A percentile compares a stretch with the other conserved stretches of the same genome.
Evolutionary conservation across 2,329 filamentous ascomycete genomes (phyloP).

Genomic region (Paraphoma sp.): DNA sequence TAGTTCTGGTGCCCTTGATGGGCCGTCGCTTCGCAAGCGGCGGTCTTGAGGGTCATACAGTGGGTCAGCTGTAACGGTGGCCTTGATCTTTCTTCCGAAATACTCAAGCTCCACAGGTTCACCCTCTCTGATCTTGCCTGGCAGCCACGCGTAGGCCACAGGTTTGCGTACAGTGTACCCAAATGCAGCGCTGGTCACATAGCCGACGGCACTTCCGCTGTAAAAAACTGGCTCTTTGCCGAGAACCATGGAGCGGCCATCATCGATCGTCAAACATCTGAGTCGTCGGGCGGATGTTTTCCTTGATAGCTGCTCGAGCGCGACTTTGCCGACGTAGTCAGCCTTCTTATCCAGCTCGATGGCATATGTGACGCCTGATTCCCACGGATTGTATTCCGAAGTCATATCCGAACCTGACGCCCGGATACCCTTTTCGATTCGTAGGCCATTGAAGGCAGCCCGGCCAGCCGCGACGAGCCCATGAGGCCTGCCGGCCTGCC

Average conservation of each 20-base stretch:
- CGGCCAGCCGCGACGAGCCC: constrained; percentile 66
- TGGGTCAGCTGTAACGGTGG: constrained; percentile 61
- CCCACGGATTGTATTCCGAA: constrained; percentile 66
- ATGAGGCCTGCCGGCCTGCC: constrained; percentile 60
- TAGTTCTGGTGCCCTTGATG: constrained; percentile 21
- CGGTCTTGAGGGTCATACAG: constrained; percentile 54
- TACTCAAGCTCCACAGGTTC: constrained; percentile 66
- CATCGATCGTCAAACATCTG: constrained; percentile 62
- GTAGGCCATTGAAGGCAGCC: constrained; percentile 63
- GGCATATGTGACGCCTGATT: constrained; percentile 62
- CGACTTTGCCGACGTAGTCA: constrained; percentile 60
- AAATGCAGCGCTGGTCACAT: constrained; percentile 67
- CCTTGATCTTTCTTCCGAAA: constrained; percentile 62
- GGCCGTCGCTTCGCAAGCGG: constrained; percentile 39
- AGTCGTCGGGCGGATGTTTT: constrained; percentile 46
- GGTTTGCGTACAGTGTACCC: constrained; percentile 66
- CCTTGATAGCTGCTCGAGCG: constrained; percentile 53
- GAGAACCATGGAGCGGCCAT: constrained; percentile 63
- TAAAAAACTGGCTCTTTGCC: constrained; percentile 68
- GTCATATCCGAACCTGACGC: constrained; percentile 66
- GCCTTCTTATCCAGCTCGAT: constrained; percentile 56
- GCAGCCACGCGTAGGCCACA: constrained; percentile 66
- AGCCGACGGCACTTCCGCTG: constrained; percentile 57
- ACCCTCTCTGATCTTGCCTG: constrained; percentile 55
- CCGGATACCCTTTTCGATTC: constrained; percentile 66